phyloP scores from a whole-genome alignment of 345 rosid species.

The Citrus sinensis region DNA sequence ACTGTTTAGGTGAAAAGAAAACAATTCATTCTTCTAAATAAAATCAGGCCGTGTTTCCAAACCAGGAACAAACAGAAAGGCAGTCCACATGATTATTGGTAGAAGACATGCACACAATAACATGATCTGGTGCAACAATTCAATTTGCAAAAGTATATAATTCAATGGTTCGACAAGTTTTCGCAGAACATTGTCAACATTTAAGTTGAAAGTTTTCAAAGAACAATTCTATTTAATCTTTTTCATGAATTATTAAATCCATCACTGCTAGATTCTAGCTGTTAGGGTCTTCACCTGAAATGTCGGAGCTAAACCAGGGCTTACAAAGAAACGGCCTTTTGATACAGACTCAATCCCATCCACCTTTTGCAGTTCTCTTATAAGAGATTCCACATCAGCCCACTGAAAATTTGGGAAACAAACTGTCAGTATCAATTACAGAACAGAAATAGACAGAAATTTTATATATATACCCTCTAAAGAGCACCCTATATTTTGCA shows the following conservation, averaged over 20 bases:
- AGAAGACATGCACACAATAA: not conserved
- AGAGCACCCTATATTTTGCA: not conserved
- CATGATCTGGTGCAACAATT: too few relatives aligned
- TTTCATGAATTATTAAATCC: not conserved
- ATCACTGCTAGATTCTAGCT: not conserved
- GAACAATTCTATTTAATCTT: not conserved
- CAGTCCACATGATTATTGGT: not conserved
- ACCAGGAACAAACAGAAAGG: not conserved
- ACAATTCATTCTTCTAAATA: not conserved
- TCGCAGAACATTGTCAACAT: not conserved
- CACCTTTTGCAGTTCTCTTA: slow-evolving; percentile 70
- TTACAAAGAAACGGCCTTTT: slow-evolving; percentile 84
- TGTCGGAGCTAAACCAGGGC: slow-evolving; percentile 95
- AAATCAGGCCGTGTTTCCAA: not conserved
- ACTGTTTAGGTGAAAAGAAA: not conserved
- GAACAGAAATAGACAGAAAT: not conserved
- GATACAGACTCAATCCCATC: slow-evolving; percentile 77
- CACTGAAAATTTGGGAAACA: slow-evolving; percentile 51
- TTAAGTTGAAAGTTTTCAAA: not conserved
- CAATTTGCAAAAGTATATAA: not conserved
- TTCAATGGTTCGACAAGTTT: not conserved
- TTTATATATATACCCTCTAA: not conserved
- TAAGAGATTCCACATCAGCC: slow-evolving; percentile 85
- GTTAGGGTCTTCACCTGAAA: slow-evolving; percentile 59
- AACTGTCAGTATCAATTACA: not conserved